Evolutionary conservation across 257 asterid genomes (phyloP).

Genomic region (Nicotiana otophora): DNA sequence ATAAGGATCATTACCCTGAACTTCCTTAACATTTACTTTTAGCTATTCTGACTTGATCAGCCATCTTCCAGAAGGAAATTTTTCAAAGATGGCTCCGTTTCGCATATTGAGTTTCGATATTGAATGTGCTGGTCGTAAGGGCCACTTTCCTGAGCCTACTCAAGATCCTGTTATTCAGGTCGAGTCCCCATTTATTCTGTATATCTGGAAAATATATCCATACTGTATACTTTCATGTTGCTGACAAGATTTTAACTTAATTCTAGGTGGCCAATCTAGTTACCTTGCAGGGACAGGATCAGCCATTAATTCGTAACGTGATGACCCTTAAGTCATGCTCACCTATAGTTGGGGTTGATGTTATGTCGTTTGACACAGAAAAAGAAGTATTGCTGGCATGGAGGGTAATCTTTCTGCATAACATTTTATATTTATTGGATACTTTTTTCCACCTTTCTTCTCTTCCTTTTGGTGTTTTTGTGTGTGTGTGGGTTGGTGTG

Average conservation of each 20-base stretch:
- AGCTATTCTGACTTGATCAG: conserved; percentile 81
- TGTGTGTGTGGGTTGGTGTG: no score
- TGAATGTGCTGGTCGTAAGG: conserved; percentile 99
- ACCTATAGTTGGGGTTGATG: conserved; percentile 96
- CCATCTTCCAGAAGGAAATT: conserved; percentile 93
- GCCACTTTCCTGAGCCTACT: conserved; percentile 92
- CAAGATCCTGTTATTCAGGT: conserved; percentile 99
- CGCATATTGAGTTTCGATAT: conserved; percentile 96
- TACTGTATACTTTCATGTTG: conserved; percentile 15
- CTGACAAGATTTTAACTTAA: conserved; percentile 21
- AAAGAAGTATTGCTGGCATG: conserved; percentile 85
- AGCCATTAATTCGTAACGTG: conserved; percentile 89
- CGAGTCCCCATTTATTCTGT: neutral
- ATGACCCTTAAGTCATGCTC: conserved; percentile 97
- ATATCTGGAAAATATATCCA: neutral
- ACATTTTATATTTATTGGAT: neutral
- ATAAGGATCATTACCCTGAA: neutral
- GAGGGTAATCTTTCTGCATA: conserved; percentile 61
- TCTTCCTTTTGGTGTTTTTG: neutral
- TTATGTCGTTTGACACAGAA: conserved; percentile 94
- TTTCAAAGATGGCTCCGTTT: conserved; percentile 98
- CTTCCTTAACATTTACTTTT: conserved; percentile 34
- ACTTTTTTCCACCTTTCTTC: neutral
- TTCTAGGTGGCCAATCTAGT: conserved; percentile 84
- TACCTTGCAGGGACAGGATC: conserved; percentile 89